phyloP scores from a whole-genome alignment of 208 protist species.

The Trichomonas tenax region DNA sequence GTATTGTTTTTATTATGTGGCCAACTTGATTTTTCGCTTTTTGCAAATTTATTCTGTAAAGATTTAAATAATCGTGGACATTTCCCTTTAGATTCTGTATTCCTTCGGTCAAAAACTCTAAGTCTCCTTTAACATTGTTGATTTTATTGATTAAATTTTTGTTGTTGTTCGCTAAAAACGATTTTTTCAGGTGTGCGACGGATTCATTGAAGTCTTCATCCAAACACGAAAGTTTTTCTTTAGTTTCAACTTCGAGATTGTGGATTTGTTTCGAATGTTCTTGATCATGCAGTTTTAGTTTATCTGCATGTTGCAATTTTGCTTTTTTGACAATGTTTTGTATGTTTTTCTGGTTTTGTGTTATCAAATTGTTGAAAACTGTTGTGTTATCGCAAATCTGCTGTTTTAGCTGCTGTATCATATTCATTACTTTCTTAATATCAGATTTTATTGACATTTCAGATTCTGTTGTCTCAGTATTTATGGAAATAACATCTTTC shows the following conservation, averaged over 20 bases:
- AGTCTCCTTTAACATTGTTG: neutral
- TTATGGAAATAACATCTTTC: neutral
- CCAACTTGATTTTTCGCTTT: neutral
- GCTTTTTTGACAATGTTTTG: neutral
- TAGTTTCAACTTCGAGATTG: neutral
- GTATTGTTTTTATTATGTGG: neutral
- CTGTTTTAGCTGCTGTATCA: neutral
- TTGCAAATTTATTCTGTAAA: neutral
- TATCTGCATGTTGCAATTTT: neutral
- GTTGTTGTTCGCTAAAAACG: neutral
- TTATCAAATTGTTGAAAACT: neutral
- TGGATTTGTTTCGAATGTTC: neutral
- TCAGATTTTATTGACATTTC: neutral
- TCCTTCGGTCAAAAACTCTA: neutral
- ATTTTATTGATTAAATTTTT: neutral
- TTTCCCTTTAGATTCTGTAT: neutral
- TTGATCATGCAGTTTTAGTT: neutral
- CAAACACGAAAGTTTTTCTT: neutral
- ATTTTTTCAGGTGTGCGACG: neutral
- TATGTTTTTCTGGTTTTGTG: neutral
- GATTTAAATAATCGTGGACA: neutral
- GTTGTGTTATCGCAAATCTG: neutral
- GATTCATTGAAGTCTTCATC: neutral
- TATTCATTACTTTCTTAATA: neutral
- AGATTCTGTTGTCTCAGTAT: neutral